Evolutionary conservation across 1,284 basidiomycete species (phyloP), one percentile per base, ranked within the genome.

Genomic region (Ganoderma boninense): DNA sequence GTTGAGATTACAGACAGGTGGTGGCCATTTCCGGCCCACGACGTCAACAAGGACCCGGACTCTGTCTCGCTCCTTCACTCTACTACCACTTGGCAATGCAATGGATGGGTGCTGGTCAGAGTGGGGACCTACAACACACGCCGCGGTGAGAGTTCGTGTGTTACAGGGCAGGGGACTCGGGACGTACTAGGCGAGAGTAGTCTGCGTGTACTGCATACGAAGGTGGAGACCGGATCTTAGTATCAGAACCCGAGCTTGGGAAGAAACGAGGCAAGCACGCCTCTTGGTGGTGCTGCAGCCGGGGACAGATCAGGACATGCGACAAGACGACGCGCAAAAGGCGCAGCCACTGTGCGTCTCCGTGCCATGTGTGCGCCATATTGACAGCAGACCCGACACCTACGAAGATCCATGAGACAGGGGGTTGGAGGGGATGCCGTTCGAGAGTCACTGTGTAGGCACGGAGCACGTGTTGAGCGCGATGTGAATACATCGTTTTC

Each of bases 131-230:
- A 56, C 40, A 66, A 54, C 59, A 66, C 65, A 63, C 64, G 62
- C 43, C 26, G 4, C 11, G 6, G 6, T 38, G 38, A 38, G 38
- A 26, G 46, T 38, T 52, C 14, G 26, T 16, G 18, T 40, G 65
- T 52, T n/a, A 32, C 64, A 32, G 54, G 26, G 54, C 11, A 16
- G 35, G 64, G 62, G 40, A 35, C 32, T 42, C 52, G 68, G 62
- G 11, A 72, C 74, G 64, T 68, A 78, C 77, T 74, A 73, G 57
- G 76, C 77, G 46, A 78, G 71, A 75, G 40, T 74, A 74, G 67
- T 74, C 77, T 38, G 76, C 74, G 62, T 77, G 75, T 54, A 76
- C 76, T 76, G 69, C 42, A 16, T 20, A 40, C 23, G 56, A 60
- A 26, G 42, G 29, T 29, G 64, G 8, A 57, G 60, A n/a, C 65